Conservation (phyloP, 2,329 filamentous ascomycete genomes). For the Colletotrichum plurivorum region DNA sequence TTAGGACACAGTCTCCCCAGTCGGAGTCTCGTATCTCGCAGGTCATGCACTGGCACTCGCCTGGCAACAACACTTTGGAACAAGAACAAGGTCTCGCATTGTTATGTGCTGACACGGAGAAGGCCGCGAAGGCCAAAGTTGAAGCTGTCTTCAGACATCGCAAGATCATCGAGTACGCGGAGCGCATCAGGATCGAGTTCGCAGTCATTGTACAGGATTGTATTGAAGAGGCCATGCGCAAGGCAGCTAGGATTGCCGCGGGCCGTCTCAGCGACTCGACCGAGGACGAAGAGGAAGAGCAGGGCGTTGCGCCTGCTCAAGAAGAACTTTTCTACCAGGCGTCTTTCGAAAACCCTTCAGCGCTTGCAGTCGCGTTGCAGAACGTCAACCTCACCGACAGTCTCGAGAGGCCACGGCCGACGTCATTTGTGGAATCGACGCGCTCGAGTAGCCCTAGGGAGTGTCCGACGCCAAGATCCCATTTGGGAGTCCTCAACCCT, state of each 20-base stretch:
- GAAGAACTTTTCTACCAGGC: conserved; percentile 71
- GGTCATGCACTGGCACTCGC: conserved; percentile 96
- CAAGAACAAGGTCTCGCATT: conserved; percentile 91
- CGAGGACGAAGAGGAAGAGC: conserved; percentile 70
- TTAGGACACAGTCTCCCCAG: conserved; percentile 94
- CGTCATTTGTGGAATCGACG: conserved; percentile 75
- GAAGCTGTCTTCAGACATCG: conserved; percentile 94
- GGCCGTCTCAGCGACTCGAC: conserved; percentile 87
- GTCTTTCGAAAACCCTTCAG: conserved; percentile 71
- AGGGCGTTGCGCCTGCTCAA: conserved; percentile 57
- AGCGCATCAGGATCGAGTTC: conserved; percentile 95
- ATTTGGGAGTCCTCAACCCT: conserved; percentile 72
- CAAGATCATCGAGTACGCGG: conserved; percentile 94
- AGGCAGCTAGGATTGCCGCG: conserved; percentile 89
- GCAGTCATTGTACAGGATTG: conserved; percentile 94
- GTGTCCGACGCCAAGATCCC: conserved; percentile 90
- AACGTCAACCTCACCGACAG: conserved; percentile 58
- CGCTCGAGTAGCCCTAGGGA: conserved; percentile 92
- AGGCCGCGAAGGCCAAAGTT: conserved; percentile 87
- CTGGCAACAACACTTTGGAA: conserved; percentile 89
- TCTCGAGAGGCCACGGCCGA: conserved; percentile 68
- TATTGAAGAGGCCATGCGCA: conserved; percentile 90
- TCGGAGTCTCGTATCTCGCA: conserved; percentile 96
- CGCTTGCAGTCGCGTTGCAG: conserved; percentile 68
- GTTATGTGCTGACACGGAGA: conserved; percentile 92